Percentiles rank a stretch among this genome's conserved stretches.
phyloP scores from a whole-genome alignment of 768 basidiomycete species.

The Pholiota conissans region DNA sequence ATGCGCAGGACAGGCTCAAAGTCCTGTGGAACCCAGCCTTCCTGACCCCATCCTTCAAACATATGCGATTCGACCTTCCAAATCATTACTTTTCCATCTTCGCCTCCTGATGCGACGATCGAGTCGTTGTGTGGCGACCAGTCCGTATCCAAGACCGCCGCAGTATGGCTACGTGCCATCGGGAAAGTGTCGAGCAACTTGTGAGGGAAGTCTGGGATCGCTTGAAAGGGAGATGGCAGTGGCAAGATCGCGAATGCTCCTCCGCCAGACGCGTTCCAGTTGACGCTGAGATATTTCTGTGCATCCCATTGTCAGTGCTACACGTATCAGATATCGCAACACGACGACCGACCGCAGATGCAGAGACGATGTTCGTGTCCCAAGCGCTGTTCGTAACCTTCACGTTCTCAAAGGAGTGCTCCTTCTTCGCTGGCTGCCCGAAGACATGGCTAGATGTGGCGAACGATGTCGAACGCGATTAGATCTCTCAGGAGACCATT shows the following conservation, averaged over 20 bases:
- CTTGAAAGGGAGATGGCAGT: constrained; percentile 68
- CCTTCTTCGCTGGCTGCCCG: constrained; percentile 85
- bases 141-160: constrained; percentile 88
- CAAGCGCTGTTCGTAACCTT: constrained; percentile 89
- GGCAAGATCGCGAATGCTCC: constrained; percentile 96
- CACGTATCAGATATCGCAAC: constrained; percentile 4
- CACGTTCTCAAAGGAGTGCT: constrained; percentile 76
- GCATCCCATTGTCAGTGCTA: constrained; percentile 2
- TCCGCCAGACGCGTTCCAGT: constrained; percentile 92
- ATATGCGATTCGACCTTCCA: constrained; percentile 73
- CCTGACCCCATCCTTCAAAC: constrained; percentile 86
- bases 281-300: constrained; percentile 84
- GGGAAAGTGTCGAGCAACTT: constrained; percentile 94
- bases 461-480: constrained; percentile 12
- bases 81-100: constrained; percentile 92
- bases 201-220: constrained; percentile 55
- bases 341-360: constrained; percentile 65
- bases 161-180: constrained; percentile 84
- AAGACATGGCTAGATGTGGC: constrained; percentile 77
- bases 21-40: constrained; percentile 80
- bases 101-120: constrained; percentile 87
- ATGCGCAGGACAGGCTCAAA: constrained; percentile 84
- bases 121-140: constrained; percentile 95
- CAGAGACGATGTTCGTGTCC: constrained; percentile 92
- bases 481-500: constrained; percentile 10